Evolutionary conservation across 257 asterid species (phyloP).

Genomic region (Ophiorrhiza pumila): DNA sequence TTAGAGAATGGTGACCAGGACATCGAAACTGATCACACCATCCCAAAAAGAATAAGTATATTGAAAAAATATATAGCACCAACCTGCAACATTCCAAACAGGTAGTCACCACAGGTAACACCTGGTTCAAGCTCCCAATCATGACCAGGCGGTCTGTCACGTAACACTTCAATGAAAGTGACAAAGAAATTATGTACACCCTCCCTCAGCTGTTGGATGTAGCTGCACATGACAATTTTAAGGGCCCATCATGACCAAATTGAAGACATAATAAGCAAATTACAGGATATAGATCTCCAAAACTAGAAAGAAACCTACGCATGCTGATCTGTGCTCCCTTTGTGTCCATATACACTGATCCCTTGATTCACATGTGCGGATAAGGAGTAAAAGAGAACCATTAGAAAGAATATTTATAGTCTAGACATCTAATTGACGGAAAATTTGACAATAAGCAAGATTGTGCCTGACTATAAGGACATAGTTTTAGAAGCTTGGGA

Average conservation of each 20-base stretch:
- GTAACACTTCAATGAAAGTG: slow-evolving; percentile 94
- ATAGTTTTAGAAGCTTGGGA: not conserved
- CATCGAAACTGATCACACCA: not conserved
- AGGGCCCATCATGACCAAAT: not conserved
- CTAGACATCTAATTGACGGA: not conserved
- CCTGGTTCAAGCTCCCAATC: slow-evolving; percentile 99
- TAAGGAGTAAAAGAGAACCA: not conserved
- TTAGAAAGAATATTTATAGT: not conserved
- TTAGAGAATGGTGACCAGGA: not conserved
- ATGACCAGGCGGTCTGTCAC: slow-evolving; percentile 99
- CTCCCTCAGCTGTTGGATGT: slow-evolving; percentile 96
- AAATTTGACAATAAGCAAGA: not conserved
- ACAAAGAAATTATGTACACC: slow-evolving; percentile 95
- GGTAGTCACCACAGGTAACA: slow-evolving; percentile 95
- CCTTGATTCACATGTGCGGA: slow-evolving; percentile 87
- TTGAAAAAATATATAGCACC: slow-evolving; percentile 7
- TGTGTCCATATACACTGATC: slow-evolving; percentile 89
- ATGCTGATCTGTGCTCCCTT: slow-evolving; percentile 99
- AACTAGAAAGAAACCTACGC: slow-evolving; percentile 55
- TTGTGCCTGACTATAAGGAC: too few species aligned
- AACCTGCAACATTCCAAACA: slow-evolving; percentile 93
- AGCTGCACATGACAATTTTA: slow-evolving; percentile 40
- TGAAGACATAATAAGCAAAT: not conserved
- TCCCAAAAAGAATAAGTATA: not conserved
- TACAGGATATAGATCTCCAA: not conserved